These are phyloP conservation scores for Neotropicomus parvogracilis DNA, from an alignment of 1,284 basidiomycete species.

Conservation along the genomic window DNA sequence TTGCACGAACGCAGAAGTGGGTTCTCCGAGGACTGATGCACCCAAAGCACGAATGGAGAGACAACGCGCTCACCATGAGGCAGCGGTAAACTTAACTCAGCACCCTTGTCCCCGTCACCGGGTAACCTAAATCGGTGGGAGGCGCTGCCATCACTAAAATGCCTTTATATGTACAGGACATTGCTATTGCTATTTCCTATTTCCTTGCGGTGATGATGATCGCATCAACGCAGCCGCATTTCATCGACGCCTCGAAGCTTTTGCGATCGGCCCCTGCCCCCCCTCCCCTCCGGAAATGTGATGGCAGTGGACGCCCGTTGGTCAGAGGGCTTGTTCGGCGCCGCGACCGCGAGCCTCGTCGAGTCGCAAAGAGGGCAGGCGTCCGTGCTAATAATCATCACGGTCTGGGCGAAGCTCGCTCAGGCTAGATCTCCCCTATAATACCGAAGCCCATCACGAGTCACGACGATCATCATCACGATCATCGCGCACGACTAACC, in stretches of 20 bases:
- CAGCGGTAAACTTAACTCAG: slow-evolving; percentile 26
- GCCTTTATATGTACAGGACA: too few species aligned
- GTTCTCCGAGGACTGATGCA: slow-evolving; percentile 29
- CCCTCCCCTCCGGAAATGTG: slow-evolving; percentile 18
- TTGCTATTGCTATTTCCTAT: too few species aligned
- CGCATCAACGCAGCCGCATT: not conserved
- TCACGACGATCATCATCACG: too few species aligned
- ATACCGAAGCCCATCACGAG: too few species aligned
- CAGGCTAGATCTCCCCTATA: too few species aligned
- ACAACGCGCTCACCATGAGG: slow-evolving; percentile 31
- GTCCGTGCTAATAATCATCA: too few species aligned
- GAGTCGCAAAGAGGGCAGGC: too few species aligned
- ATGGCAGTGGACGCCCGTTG: not conserved
- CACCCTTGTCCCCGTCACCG: not conserved
- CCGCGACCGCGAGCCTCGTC: too few species aligned
- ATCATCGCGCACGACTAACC: too few species aligned
- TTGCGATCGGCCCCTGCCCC: slow-evolving; percentile 4
- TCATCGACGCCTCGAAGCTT: slow-evolving; percentile 2
- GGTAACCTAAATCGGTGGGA: not conserved
- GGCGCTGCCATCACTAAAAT: not conserved
- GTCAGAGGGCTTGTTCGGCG: too few species aligned
- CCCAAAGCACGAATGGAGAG: slow-evolving; percentile 10
- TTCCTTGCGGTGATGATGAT: too few species aligned
- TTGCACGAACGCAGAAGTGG: slow-evolving; percentile 15
- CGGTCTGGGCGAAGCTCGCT: too few species aligned